Evolutionary conservation across 2,329 filamentous ascomycete species (phyloP).

Genomic region (Hortaea sp.): DNA sequence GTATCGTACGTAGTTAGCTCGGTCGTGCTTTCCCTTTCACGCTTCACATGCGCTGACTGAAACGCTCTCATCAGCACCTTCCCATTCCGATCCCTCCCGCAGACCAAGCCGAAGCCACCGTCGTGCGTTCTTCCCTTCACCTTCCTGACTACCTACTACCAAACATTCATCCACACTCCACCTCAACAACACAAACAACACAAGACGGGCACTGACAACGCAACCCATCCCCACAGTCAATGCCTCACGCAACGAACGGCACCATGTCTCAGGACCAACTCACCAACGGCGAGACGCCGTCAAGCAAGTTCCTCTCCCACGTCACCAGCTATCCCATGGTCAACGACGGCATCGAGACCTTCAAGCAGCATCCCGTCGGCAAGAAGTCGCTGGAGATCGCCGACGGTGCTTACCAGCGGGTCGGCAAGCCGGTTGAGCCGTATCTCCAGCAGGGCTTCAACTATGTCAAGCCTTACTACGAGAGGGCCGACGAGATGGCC

Average conservation of each 20-base stretch:
- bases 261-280: constrained; percentile 15
- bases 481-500: constrained; percentile 68
- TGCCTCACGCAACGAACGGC: constrained; percentile 41
- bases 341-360: constrained; percentile 63
- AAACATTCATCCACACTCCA: not conserved
- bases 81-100: too few species aligned
- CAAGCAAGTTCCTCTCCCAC: constrained; percentile 47
- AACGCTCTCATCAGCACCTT: too few species aligned
- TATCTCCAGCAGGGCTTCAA: constrained; percentile 70
- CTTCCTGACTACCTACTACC: not conserved
- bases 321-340: constrained; percentile 76
- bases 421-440: constrained; percentile 69
- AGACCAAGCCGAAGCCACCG: not conserved
- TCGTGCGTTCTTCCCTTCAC: not conserved
- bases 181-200: not conserved
- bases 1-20: too few species aligned
- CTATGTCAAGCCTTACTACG: constrained; percentile 75
- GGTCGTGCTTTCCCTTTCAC: too few species aligned
- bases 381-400: constrained; percentile 71
- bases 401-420: constrained; percentile 62
- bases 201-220: not conserved
- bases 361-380: constrained; percentile 74
- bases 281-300: constrained; percentile 41
- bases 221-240: constrained; percentile 11
- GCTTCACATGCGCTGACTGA: too few species aligned